Evolutionary conservation across 176 grass and related monocot genomes (phyloP), one percentile per base, ranked within the genome.

Genomic region (Carex pumila): DNA sequence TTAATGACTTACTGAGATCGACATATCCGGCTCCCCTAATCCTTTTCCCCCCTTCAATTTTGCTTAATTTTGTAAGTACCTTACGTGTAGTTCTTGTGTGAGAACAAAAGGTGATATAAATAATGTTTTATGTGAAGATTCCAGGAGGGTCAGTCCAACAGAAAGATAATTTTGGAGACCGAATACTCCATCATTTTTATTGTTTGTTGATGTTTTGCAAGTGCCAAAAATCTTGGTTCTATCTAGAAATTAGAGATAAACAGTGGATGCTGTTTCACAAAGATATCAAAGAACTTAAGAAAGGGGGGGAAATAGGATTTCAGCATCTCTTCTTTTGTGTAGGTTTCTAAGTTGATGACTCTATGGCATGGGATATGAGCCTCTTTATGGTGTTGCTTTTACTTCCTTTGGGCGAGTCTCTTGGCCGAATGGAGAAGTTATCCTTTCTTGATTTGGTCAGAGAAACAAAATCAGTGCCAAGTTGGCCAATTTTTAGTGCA

Each of bases 401-500:
- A 59, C 81, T 90, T 71, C 91, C 87, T 83, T 86, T 87, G 79
- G 83, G 85, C 83, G 66, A 85, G 63, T 88, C 91, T 84, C 87
- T 90, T 79, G 91, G 89, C 69, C 89, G 67, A 85, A 84, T 91
- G 82, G 90, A 85, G 80, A 90, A 81, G 63, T 84, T 93, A 71
- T 87, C 95, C 82, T 89, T 66, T 79, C 61, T 90, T 87, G 80
- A 83, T 32, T 89, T 91, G 84, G 37, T 66, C 76, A 85, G 74
- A 65, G 85, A 82, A 61, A 62, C 93, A 41, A 87, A 89, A 81
- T 85, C 87, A 85, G 85, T 95, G 76, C 84, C 76, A 6, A 88
- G 89, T 80, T 98, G 93, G 96, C 92, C 93, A 12, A 91, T 95
- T 82, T 88, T 92, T 29, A 98, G 87, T 88, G 96, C 96, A 62